These are phyloP conservation scores for Cucumis hystrix DNA, from an alignment of 306 rosid species.

Conservation along the genomic window DNA sequence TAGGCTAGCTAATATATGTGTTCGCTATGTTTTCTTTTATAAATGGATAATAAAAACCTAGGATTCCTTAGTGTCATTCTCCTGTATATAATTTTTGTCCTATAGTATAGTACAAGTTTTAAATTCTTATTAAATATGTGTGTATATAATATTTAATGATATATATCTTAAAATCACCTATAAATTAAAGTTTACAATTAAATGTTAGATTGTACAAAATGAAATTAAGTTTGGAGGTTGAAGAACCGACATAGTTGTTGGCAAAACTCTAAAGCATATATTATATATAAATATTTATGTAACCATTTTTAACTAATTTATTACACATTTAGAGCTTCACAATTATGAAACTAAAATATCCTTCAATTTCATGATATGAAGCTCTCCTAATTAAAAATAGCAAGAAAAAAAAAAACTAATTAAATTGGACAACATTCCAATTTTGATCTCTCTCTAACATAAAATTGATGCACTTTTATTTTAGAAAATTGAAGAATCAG, in stretches of 20 bases:
- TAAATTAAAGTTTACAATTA: too few species aligned
- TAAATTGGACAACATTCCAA: not conserved
- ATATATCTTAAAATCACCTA: too few species aligned
- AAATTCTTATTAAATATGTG: too few species aligned
- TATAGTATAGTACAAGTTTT: too few species aligned
- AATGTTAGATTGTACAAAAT: not conserved
- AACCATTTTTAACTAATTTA: not conserved
- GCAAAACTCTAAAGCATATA: not conserved
- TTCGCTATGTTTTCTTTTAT: too few species aligned
- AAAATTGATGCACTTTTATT: not conserved
- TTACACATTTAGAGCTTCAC: slow-evolving; percentile 7
- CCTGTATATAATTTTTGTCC: too few species aligned
- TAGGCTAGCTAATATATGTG: too few species aligned
- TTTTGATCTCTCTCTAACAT: not conserved
- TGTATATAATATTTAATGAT: too few species aligned
- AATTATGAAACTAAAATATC: slow-evolving; percentile 17
- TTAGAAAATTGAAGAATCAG: slow-evolving; percentile 70
- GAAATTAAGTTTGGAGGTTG: not conserved
- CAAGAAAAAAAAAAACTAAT: not conserved
- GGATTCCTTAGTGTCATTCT: too few species aligned
- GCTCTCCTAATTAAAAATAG: not conserved
- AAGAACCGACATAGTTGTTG: not conserved
- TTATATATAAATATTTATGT: too few species aligned
- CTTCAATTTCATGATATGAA: not conserved
- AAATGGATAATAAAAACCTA: too few species aligned